Evolutionary conservation across 441 rosid genomes (phyloP).

Genomic region (Sinapis alba): DNA sequence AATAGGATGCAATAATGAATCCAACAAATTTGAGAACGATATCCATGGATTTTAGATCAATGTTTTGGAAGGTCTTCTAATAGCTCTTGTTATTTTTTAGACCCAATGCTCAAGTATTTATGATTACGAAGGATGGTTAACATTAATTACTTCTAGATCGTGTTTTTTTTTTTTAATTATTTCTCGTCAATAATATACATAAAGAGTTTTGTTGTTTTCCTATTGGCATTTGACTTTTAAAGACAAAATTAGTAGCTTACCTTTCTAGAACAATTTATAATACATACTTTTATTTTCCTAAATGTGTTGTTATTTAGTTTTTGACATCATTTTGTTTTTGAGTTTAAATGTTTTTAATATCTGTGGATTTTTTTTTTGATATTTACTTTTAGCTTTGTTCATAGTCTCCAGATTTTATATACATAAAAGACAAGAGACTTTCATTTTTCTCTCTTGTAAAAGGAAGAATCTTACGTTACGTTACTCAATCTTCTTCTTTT

Average conservation of each 20-base stretch:
- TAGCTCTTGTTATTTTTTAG: not conserved
- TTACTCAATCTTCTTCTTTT: not conserved
- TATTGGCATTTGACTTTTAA: not conserved
- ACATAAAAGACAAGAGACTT: not conserved
- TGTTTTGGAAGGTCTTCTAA: not conserved
- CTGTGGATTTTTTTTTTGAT: not conserved
- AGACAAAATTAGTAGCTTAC: not conserved
- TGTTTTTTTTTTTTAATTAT: too few relatives aligned
- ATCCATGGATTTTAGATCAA: not conserved
- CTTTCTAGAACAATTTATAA: not conserved
- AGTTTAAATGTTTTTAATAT: not conserved
- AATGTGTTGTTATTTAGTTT: not conserved
- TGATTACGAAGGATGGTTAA: not conserved
- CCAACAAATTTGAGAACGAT: not conserved
- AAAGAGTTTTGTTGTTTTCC: not conserved
- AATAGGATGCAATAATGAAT: not conserved
- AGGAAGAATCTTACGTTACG: not conserved
- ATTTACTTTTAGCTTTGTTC: not conserved
- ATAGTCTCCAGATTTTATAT: not conserved
- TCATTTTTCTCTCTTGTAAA: not conserved
- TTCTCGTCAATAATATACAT: not conserved
- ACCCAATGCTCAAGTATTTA: not conserved
- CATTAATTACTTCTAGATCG: not conserved
- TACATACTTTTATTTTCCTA: not conserved
- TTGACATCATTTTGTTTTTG: not conserved